phyloP scores from a whole-genome alignment of 208 protist species.

The Leishmania tropica region DNA sequence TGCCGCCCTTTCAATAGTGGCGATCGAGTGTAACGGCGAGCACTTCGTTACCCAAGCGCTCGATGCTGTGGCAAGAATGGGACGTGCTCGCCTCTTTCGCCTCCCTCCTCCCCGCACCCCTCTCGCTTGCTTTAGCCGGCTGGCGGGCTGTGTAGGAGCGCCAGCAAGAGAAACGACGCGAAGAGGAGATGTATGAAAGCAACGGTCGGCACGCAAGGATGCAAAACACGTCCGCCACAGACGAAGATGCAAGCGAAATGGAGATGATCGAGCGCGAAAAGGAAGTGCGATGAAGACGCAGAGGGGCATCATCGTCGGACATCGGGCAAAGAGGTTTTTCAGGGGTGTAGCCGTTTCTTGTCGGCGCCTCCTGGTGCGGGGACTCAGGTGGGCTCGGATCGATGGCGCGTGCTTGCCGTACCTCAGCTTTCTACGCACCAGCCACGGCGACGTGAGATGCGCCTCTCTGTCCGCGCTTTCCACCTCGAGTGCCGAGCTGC shows the following conservation, averaged over 20 bases:
- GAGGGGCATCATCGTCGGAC: neutral
- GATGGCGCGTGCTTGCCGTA: neutral
- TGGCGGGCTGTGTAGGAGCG: neutral
- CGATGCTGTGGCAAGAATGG: neutral
- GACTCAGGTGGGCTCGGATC: neutral
- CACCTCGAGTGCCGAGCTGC: neutral
- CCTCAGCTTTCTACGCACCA: neutral
- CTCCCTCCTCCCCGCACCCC: neutral
- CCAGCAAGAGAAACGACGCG: neutral
- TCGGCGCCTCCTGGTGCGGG: neutral
- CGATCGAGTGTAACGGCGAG: neutral
- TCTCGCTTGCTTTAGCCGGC: neutral
- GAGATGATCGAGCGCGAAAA: neutral
- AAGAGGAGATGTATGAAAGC: neutral
- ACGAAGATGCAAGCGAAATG: neutral
- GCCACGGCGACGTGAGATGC: neutral
- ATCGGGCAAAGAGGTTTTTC: neutral
- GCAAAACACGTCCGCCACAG: neutral
- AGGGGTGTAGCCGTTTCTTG: neutral
- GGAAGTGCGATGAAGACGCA: neutral
- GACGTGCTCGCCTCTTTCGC: neutral
- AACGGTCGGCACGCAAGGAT: neutral
- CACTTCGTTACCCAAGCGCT: neutral
- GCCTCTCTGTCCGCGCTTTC: too few relatives aligned
- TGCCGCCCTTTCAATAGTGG: constrained; percentile 64